Evolutionary conservation across 495 filamentous ascomycete genomes (phyloP), one percentile per base, ranked within the genome.

Genomic region (Penicillium cinerascens): DNA sequence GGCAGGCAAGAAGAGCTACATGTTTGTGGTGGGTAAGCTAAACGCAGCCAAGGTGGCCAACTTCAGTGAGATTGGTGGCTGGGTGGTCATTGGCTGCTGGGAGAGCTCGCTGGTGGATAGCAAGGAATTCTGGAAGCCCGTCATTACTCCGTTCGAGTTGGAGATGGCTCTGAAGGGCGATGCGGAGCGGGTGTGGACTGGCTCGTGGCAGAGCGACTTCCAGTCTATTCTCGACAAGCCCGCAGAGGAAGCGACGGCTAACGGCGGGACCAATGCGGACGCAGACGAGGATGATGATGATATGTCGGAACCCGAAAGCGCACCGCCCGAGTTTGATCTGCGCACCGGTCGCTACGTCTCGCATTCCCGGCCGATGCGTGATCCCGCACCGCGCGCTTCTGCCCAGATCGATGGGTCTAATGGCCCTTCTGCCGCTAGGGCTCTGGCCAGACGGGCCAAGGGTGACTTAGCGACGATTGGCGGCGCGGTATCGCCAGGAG

Each of bases 51-150:
- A 98, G 68, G 76, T 98, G 5, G 95, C 93, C 20, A 98, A 98
- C 69, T 98, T 98, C 68, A 81, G 85, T 47, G 93, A 98, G 69
- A 80, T 98, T 10, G 92, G 88, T 17, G 95, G 88, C 13, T 98
- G 93, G 93, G 91, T 97, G 0, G 92, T 97, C 1, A 87, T 98
- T 38, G 95, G 95, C 9, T 98, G 93, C 71, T 97, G 95, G 93
- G 93, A 98, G 69, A 95, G 92, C 63, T 87, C 86, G 51, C 73
- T 97, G 41, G 82, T 97, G 11, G 89, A 88, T 57, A 87, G 87
- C 54, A 86, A 87, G 56, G 90, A 89, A 10, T 91, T 93, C 59
- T 97, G 81, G 73, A 85, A 80, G 63, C 89, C 90, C 1, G 81
- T 97, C 4, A 81, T 98, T 29, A 98, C 95, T 10, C 92, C 93